These are phyloP conservation scores for Phanerodontia chrysosporium DNA, from an alignment of 768 basidiomycete genomes.

Conservation along the genomic window DNA sequence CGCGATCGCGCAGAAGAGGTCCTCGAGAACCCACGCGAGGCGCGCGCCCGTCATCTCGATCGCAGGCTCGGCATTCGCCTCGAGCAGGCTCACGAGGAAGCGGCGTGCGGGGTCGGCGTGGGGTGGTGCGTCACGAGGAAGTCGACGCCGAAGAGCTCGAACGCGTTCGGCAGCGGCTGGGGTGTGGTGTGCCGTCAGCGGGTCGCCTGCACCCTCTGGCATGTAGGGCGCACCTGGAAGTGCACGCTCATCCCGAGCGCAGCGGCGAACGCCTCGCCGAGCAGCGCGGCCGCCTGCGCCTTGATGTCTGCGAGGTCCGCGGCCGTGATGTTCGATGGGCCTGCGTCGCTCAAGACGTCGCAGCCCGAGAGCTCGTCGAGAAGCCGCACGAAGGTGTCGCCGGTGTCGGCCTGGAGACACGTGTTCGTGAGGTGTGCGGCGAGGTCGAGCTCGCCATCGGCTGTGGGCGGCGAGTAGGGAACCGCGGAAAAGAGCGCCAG, in stretches of 20 bases:
- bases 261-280: constrained; percentile 83
- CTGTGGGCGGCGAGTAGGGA: constrained; percentile 54
- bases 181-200: neutral
- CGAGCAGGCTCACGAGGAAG: constrained; percentile 72
- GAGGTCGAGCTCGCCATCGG: constrained; percentile 40
- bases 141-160: constrained; percentile 94
- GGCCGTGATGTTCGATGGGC: constrained; percentile 19
- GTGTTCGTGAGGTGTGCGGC: constrained; percentile 88
- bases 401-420: constrained; percentile 66
- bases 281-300: constrained; percentile 55
- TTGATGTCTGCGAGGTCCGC: constrained; percentile 49
- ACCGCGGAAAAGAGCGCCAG: constrained; percentile 84
- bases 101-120: constrained; percentile 5
- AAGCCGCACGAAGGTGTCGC: constrained; percentile 70
- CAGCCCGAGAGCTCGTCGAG: constrained; percentile 77
- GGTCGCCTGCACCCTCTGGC: too few species aligned
- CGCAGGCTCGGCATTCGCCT: constrained; percentile 94
- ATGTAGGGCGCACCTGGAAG: constrained; percentile 69
- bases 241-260: constrained; percentile 77
- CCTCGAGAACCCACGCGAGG: constrained; percentile 74
- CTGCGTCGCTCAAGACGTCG: constrained; percentile 38
- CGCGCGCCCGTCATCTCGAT: constrained; percentile 89
- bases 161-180: constrained; percentile 84
- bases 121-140: constrained; percentile 61
- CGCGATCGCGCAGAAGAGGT: constrained; percentile 71